Evolutionary conservation across 495 filamentous ascomycete species (phyloP).

Genomic region (Penicillium herquei): DNA sequence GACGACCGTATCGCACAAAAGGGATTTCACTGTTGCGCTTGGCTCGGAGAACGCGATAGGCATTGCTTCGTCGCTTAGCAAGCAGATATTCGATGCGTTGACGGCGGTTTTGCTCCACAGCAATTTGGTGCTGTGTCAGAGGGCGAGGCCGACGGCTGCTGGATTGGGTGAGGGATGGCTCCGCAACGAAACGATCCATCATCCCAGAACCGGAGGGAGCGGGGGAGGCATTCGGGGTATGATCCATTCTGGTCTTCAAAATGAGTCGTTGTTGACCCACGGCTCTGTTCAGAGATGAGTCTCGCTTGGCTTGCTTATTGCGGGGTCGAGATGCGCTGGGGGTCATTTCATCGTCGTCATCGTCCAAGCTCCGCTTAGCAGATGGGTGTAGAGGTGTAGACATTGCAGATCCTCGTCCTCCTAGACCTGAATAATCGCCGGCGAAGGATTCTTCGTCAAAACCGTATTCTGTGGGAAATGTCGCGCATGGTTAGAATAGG

Average conservation of each 20-base stretch:
- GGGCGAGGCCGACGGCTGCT: slow-evolving; percentile 67
- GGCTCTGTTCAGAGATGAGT: slow-evolving; percentile 37
- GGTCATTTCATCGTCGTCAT: slow-evolving; percentile 40
- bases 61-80: slow-evolving; percentile 63
- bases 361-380: slow-evolving; percentile 30
- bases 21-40: slow-evolving; percentile 59
- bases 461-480: slow-evolving; percentile 25
- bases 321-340: slow-evolving; percentile 35
- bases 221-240: slow-evolving; percentile 47
- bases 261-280: slow-evolving; percentile 45
- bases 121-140: slow-evolving; percentile 88
- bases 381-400: slow-evolving; percentile 43
- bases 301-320: slow-evolving; percentile 37
- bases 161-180: slow-evolving; percentile 32
- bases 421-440: slow-evolving; percentile 33
- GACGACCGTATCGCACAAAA: slow-evolving; percentile 63
- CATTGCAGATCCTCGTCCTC: slow-evolving; percentile 38
- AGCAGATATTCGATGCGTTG: slow-evolving; percentile 87
- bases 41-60: slow-evolving; percentile 58
- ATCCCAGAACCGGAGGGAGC: slow-evolving; percentile 50
- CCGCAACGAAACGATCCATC: slow-evolving; percentile 47
- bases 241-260: slow-evolving; percentile 50
- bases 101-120: slow-evolving; percentile 83
- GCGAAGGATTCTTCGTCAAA: slow-evolving; percentile 39
- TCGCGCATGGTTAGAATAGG: slow-evolving; percentile 1